Conservation (phyloP, 768 basidiomycete genomes). For the Lactarius trivialis region DNA sequence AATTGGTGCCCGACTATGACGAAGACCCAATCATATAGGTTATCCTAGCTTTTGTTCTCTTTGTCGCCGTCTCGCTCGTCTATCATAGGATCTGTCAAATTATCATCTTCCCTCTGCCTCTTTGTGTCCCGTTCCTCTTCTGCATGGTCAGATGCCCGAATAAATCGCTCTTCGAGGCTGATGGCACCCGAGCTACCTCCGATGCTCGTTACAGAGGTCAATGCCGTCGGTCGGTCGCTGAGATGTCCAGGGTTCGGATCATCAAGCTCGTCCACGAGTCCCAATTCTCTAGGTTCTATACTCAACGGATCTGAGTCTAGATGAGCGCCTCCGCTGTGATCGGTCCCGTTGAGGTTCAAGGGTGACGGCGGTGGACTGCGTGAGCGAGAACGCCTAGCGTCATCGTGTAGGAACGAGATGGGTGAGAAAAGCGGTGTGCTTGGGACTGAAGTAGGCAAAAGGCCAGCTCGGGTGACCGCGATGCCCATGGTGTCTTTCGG, state of each 20-base stretch:
- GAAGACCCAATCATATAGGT: not conserved
- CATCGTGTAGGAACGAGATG: slow-evolving; percentile 80
- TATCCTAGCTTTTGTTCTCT: slow-evolving; percentile 39
- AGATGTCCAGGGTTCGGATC: slow-evolving; percentile 80
- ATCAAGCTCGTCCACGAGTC: slow-evolving; percentile 81
- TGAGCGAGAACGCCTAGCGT: slow-evolving; percentile 73
- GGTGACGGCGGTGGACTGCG: slow-evolving; percentile 77
- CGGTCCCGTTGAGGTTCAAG: slow-evolving; percentile 42
- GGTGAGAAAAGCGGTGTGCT: slow-evolving; percentile 82
- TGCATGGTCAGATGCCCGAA: slow-evolving; percentile 35
- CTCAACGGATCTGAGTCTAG: slow-evolving; percentile 31
- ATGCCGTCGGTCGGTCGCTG: slow-evolving; percentile 69
- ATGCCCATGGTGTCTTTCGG: slow-evolving; percentile 25
- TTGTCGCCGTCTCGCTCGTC: slow-evolving; percentile 44
- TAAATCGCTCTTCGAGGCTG: slow-evolving; percentile 58
- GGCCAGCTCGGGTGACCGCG: slow-evolving; percentile 36
- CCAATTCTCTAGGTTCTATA: slow-evolving; percentile 46
- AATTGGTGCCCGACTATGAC: not conserved
- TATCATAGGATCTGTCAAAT: slow-evolving; percentile 13
- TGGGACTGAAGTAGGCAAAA: slow-evolving; percentile 50
- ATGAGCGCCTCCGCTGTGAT: slow-evolving; percentile 28
- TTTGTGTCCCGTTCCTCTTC: slow-evolving; percentile 17
- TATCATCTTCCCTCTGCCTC: slow-evolving; percentile 20
- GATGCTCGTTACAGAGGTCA: slow-evolving; percentile 54
- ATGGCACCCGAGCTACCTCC: slow-evolving; percentile 40